A percentile compares a stretch with the other conserved stretches of the same genome.
phyloP scores from a whole-genome alignment of 1,284 basidiomycete genomes.

The Rhodotorula mucilaginosa region DNA sequence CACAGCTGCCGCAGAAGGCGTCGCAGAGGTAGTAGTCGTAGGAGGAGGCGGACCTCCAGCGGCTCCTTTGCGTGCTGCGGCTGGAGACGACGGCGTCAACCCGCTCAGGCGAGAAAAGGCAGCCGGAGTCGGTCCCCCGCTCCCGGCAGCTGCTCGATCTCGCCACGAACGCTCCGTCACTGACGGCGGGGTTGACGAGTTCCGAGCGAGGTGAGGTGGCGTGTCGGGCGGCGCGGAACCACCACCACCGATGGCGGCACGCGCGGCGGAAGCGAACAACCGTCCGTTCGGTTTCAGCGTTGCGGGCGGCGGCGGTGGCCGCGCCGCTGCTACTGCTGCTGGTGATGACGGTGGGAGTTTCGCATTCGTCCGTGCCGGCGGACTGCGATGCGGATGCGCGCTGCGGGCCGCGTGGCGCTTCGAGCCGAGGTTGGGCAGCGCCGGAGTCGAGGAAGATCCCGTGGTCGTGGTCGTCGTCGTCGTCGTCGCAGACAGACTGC shows the following conservation, averaged over 20 bases:
- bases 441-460: background rate
- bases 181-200: background rate
- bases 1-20: background rate
- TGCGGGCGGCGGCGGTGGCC: background rate
- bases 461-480: background rate
- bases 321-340: background rate
- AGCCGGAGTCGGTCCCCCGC: background rate
- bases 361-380: background rate
- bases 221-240: background rate
- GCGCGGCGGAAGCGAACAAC: constrained; percentile 8
- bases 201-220: constrained; percentile 5
- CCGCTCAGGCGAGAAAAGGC: constrained; percentile 8
- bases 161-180: background rate
- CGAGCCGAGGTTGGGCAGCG: background rate
- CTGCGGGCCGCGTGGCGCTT: background rate
- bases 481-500: background rate
- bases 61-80: background rate
- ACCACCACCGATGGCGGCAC: background rate
- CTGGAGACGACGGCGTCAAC: background rate
- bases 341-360: no score
- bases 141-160: background rate
- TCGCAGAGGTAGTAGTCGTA: background rate
- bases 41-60: background rate
- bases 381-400: background rate
- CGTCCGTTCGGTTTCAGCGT: background rate